phyloP scores from a whole-genome alignment of 768 basidiomycete genomes.

The Lactifluus volemus region DNA sequence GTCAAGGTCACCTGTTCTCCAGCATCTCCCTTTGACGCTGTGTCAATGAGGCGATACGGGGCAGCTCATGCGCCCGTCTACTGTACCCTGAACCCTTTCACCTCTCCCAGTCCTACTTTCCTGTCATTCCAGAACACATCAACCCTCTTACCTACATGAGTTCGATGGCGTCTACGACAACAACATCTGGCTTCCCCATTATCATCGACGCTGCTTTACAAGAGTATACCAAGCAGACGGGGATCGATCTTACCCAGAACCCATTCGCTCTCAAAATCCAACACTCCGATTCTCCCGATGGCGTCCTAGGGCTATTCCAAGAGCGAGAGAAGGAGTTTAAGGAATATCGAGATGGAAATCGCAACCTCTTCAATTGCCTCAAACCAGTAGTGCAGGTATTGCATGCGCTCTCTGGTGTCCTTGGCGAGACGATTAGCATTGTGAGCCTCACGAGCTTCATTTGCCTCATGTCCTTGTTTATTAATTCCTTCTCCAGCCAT shows the following conservation, averaged over 20 bases:
- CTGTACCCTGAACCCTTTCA: no score
- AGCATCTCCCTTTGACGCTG: no score
- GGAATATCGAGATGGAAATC: conserved; percentile 6
- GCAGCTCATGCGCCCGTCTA: no score
- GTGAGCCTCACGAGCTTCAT: neutral
- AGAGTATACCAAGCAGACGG: conserved; percentile 3
- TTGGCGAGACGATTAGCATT: neutral
- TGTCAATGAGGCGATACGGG: no score
- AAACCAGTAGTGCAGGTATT: neutral
- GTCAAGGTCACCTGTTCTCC: no score
- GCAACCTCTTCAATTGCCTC: neutral
- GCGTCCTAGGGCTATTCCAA: neutral
- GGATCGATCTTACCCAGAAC: neutral
- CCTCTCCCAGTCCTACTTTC: no score
- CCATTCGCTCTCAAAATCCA: neutral
- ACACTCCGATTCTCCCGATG: neutral
- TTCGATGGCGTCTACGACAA: neutral
- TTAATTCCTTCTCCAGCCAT: neutral
- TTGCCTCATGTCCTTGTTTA: neutral
- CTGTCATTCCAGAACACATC: no score
- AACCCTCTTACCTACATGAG: neutral
- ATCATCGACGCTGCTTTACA: neutral
- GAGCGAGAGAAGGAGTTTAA: conserved; percentile 1
- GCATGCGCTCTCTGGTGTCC: neutral
- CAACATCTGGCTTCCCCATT: neutral